Evolutionary conservation across 306 rosid species (phyloP).

Genomic region (Boehmeria nivea): DNA sequence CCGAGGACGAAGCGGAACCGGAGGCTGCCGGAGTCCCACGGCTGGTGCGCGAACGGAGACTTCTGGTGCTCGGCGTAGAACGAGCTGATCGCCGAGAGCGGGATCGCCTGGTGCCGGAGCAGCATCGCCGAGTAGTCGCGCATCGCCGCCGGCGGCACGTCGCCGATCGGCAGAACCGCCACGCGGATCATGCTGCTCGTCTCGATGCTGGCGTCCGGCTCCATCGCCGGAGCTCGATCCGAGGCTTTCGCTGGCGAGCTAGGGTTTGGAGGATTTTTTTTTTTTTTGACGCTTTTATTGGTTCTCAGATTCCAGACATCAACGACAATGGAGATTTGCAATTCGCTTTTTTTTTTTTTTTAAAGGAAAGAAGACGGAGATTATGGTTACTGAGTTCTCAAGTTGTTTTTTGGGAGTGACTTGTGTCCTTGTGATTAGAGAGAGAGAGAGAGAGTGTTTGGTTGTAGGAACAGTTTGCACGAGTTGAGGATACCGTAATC

Average conservation of each 20-base stretch:
- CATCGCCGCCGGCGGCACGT: conserved; percentile 49
- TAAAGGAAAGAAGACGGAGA: too few relatives aligned
- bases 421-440: too few relatives aligned
- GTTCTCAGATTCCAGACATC: not conserved
- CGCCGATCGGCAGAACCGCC: conserved; percentile 86
- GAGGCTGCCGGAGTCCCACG: conserved; percentile 85
- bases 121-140: conserved; percentile 83
- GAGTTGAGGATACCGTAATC: too few relatives aligned
- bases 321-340: too few relatives aligned
- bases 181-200: conserved; percentile 77
- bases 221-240: conserved; percentile 44
- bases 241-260: not conserved
- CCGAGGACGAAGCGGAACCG: conserved; percentile 84
- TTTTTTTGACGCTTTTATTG: too few relatives aligned
- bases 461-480: too few relatives aligned
- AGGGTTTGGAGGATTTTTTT: not conserved
- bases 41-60: conserved; percentile 82
- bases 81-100: conserved; percentile 78
- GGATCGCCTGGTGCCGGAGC: conserved; percentile 65
- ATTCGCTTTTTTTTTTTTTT: too few relatives aligned
- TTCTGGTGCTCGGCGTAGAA: conserved; percentile 96
- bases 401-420: too few relatives aligned
- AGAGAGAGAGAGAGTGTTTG: too few relatives aligned
- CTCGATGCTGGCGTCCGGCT: conserved; percentile 92
- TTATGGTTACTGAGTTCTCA: too few relatives aligned